Base-by-base conservation (phyloP, 176 grass and related monocot species). In the Juncus effusus region DNA sequence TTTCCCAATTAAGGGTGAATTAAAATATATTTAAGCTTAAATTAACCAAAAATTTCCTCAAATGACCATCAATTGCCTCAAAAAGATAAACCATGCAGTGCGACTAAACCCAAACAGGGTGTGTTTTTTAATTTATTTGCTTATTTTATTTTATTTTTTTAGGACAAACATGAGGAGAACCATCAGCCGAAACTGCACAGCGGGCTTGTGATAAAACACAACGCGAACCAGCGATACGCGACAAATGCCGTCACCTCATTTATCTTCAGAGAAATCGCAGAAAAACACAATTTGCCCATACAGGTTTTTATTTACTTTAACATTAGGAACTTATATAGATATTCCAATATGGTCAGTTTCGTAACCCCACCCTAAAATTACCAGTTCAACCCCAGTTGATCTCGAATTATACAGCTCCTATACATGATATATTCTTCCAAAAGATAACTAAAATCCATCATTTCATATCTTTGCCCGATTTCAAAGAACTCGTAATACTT, bases 91-190 rank as follows among this genome's bases (percentile, higher is more conserved):
- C 15, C 55, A 59, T 41, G 11, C 54, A 67, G 36, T 56, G 44
- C 52, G 19, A 69, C 56, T 55, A 49, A 72, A 51, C 62, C 28
- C 3, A 40, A 73, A 42, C 56, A 36, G 35, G 4, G 53, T n/a
- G 19, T 28, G 4, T 59, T 69, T 13, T 59, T 36, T 54, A 56
- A 47, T 50, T 28, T 53, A 47, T 47, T 47, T 5, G 9, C 4
- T 47, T 47, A 47, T 19, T 55, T 28, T 19, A 65, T 36, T 38
- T 59, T 63, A 7, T 62, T 8, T 84, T 76, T 74, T 4, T 44
- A 97, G 93, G 88, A 97, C 64, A 97, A 97, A 69, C 94, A 97
- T 51, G 94, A 97, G 85, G 94, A 97, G 40, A 97, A 97, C 41
- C 94, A 97, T 80, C 85, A 97, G 66, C 94, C 94, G 35, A 97